phyloP scores from a whole-genome alignment of 2,329 filamentous ascomycete genomes.

The Bisporella sp. region DNA sequence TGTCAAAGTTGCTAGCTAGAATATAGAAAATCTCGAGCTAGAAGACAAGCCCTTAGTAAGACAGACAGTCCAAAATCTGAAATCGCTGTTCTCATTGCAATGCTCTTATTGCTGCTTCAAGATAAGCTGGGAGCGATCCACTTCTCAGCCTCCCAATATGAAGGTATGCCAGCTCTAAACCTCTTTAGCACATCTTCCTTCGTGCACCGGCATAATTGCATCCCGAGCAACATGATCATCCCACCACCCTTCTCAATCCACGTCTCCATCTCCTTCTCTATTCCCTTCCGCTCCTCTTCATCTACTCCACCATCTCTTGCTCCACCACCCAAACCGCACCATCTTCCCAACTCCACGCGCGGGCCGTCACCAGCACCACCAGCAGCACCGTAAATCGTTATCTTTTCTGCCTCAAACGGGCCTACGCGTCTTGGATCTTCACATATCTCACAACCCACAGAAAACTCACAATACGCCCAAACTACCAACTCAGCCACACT shows the following conservation, averaged over 20 bases:
- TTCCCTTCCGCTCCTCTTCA: background rate
- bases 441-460: constrained; percentile 19
- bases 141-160: background rate
- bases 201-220: constrained; percentile 27
- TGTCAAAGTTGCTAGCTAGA: too few relatives aligned
- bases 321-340: constrained; percentile 9
- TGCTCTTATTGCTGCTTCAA: too few relatives aligned
- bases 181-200: background rate
- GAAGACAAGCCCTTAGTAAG: too few relatives aligned
- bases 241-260: constrained; percentile 16
- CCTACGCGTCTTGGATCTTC: background rate
- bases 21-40: too few relatives aligned
- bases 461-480: constrained; percentile 31
- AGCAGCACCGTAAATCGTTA: background rate
- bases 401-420: constrained; percentile 9
- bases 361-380: background rate
- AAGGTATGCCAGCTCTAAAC: background rate
- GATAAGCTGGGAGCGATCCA: background rate
- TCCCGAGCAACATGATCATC: constrained; percentile 18
- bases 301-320: too few relatives aligned
- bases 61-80: too few relatives aligned
- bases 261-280: constrained; percentile 10
- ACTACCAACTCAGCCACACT: constrained; percentile 28
- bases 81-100: too few relatives aligned
- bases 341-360: constrained; percentile 20